phyloP scores from a whole-genome alignment of 306 rosid genomes.

The Quercus robur region DNA sequence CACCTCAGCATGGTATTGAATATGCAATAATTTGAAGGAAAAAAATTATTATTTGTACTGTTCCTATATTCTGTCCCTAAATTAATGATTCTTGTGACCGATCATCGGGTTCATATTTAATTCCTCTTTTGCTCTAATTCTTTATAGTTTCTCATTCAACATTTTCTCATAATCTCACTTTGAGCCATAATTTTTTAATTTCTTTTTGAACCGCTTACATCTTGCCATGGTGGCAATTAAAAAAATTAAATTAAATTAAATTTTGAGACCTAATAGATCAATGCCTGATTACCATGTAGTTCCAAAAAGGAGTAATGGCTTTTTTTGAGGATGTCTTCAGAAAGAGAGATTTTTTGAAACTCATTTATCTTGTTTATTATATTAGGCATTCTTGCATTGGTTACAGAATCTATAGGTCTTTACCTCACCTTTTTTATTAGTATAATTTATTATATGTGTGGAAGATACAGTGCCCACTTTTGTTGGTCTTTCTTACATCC shows the following conservation, averaged over 20 bases:
- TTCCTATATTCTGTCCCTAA: neutral
- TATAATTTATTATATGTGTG: neutral
- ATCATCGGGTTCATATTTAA: neutral
- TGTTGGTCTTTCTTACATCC: neutral
- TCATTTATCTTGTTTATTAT: neutral
- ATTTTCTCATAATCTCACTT: neutral
- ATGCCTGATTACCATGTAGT: too few relatives aligned
- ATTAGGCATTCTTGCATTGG: neutral
- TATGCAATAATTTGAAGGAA: slow-evolving; percentile 8
- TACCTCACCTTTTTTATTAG: neutral
- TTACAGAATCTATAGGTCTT: neutral
- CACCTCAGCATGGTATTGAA: neutral
- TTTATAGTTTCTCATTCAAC: neutral
- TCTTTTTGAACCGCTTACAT: neutral
- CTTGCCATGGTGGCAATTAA: too few relatives aligned
- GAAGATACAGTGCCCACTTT: neutral
- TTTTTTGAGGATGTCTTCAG: too few relatives aligned
- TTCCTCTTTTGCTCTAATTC: neutral
- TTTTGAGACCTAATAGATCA: too few relatives aligned
- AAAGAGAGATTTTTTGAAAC: neutral
- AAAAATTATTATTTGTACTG: neutral
- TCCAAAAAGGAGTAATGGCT: too few relatives aligned
- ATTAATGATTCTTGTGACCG: neutral
- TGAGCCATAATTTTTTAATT: neutral
- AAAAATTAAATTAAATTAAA: too few relatives aligned